Base-by-base conservation (phyloP, 2,329 filamentous ascomycete species). In the Fusarium bulbicola region DNA sequence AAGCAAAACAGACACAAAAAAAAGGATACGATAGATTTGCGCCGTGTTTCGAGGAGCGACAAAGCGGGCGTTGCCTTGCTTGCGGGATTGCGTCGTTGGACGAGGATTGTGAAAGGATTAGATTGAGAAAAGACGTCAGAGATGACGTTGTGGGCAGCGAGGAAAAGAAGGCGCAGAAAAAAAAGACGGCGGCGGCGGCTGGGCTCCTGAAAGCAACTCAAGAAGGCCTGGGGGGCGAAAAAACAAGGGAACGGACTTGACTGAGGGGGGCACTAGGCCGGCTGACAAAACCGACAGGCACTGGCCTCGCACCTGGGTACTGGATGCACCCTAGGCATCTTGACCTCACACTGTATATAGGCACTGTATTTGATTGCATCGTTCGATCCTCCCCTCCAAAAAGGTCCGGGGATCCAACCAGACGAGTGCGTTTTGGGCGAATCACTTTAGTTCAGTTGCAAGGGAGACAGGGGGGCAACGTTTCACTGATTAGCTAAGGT, bases 111-210 rank as follows among this genome's bases (percentile, higher is more conserved):
- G 79, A 80, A 80, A 81, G 76, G 77, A 78, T 79, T 77, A 80
- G 78, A 78, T 80, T 79, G 76, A 79, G 70, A 77, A 79, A 84
- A 84, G 83, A 84, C 83, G 83, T 84, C 83, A 84, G 83, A 84
- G 83, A 84, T 84, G 83, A 84, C 83, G 83, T 84, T 84, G 82
- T 80, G 80, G 78, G 78, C 76, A 79, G 74, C 80, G 77, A 78
- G 76, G 54, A 70, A 65, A 81, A 81, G 79, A 79, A 79, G 81
- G 77, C 79, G 79, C 79, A 80, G 76, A 79, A 76, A 75, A 80
- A 74, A 79, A 73, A 79, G 74, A 74, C 77, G 79, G 75, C 77
- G 79, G 75, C 71, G 67, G 75, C 71, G 67, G 79, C 78, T 77
- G 78, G 74, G 77, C 76, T 76, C 71, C 73, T 77, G 72, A 75